A percentile compares a stretch with the other conserved stretches of the same genome.
Conservation (phyloP, 352 stramenopile species). For the Thalassiosira livingstoniorum region DNA sequence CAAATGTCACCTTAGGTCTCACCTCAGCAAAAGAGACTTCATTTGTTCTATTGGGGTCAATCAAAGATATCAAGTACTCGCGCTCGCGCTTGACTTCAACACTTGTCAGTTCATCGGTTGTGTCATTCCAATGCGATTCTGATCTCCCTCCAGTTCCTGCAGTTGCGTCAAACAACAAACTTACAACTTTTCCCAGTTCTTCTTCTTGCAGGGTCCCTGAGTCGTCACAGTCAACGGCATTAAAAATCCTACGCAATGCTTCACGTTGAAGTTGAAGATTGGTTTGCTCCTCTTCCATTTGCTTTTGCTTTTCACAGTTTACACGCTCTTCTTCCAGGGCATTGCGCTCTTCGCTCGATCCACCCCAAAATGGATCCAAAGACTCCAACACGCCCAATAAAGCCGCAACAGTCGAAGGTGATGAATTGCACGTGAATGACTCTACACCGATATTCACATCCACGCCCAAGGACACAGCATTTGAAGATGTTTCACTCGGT, state of each 20-base stretch:
- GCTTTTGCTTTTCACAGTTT: constrained; percentile 24
- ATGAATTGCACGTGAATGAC: constrained; percentile 24
- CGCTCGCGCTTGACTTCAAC: constrained; percentile 40
- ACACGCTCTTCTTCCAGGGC: constrained; percentile 23
- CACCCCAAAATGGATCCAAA: constrained; percentile 30
- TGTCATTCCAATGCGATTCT: background rate
- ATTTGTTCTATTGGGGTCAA: constrained; percentile 49
- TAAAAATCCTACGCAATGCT: constrained; percentile 41
- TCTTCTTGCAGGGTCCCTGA: constrained; percentile 35
- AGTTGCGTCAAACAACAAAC: constrained; percentile 29
- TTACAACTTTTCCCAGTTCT: constrained; percentile 39
- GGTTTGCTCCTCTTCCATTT: constrained; percentile 3
- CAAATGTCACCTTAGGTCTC: too few relatives aligned
- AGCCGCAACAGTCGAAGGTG: constrained; percentile 41
- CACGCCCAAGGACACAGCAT: constrained; percentile 1
- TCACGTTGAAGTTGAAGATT: constrained; percentile 27
- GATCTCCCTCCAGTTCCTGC: background rate
- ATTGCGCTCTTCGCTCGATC: constrained; percentile 9
- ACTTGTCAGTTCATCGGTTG: constrained; percentile 22
- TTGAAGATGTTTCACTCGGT: background rate
- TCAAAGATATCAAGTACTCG: constrained; percentile 38
- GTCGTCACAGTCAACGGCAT: constrained; percentile 42
- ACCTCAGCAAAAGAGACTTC: constrained; percentile 57
- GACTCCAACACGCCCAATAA: constrained; percentile 25
- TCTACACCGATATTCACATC: constrained; percentile 20